Evolutionary conservation across 2,329 filamentous ascomycete genomes (phyloP).

Genomic region (Geoglossum cookeanum): DNA sequence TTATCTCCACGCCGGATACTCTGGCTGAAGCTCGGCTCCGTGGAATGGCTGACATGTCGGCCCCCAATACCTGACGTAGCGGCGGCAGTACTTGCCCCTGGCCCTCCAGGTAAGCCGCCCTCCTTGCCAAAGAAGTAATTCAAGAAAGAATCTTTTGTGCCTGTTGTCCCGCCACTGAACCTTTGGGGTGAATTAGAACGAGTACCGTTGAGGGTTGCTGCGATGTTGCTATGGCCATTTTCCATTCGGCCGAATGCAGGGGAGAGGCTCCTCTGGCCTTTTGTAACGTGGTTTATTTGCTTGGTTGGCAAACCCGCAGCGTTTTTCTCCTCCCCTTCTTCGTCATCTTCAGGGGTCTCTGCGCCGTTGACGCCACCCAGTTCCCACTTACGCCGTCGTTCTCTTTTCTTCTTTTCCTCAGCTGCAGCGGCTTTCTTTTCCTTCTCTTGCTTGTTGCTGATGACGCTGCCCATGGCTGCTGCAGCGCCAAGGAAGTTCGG

Average conservation of each 20-base stretch:
- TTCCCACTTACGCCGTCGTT: conserved; percentile 68
- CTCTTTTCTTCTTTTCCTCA: conserved; percentile 72
- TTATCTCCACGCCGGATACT: conserved; percentile 55
- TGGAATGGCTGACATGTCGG: conserved; percentile 59
- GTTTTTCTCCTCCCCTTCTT: conserved; percentile 36
- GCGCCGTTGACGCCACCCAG: conserved; percentile 56
- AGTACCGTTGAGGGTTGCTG: conserved; percentile 46
- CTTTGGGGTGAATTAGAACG: conserved; percentile 42
- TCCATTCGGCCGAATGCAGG: conserved; percentile 50
- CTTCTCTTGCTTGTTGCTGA: conserved; percentile 83
- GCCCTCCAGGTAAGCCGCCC: conserved; percentile 32
- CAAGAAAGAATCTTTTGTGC: conserved; percentile 73
- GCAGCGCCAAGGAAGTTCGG: conserved; percentile 95
- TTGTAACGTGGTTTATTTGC: conserved; percentile 32
- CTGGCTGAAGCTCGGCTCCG: conserved; percentile 66
- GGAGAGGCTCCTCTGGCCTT: conserved; percentile 59
- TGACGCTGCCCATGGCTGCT: conserved; percentile 92
- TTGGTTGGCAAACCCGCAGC: conserved; percentile 38
- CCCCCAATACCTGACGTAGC: conserved; percentile 14
- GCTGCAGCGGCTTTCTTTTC: conserved; percentile 64
- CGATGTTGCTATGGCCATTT: conserved; percentile 40
- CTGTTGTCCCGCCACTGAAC: conserved; percentile 38
- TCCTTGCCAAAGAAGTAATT: conserved; percentile 99
- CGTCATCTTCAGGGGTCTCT: conserved; percentile 45
- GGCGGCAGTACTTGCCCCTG: conserved; percentile 14